Conservation (phyloP, 2,329 filamentous ascomycete species). For the Pseudocercospora fuligena region DNA sequence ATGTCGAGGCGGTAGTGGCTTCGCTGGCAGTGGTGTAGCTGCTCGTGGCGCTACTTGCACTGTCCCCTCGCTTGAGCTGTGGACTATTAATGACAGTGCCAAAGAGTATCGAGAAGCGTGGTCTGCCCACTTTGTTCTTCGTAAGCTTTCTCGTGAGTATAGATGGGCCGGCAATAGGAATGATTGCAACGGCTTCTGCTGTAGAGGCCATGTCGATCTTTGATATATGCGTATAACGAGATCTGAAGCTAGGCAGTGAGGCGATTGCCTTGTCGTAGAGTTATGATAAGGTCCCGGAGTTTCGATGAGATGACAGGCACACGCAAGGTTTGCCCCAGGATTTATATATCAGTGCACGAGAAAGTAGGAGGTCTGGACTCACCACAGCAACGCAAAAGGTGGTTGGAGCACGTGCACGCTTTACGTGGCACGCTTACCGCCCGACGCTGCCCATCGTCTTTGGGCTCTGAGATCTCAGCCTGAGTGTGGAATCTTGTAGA, state of each 20-base stretch:
- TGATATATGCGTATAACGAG: background rate
- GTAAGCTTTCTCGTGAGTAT: background rate
- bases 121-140: constrained; percentile 10
- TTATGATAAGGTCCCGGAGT: background rate
- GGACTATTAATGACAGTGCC: constrained; percentile 8
- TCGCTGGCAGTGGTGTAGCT: constrained; percentile 6
- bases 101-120: constrained; percentile 8
- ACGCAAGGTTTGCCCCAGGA: constrained; percentile 8
- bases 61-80: constrained; percentile 9
- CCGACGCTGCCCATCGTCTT: background rate
- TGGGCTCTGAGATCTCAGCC: background rate
- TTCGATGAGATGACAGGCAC: background rate
- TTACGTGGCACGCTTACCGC: constrained; percentile 9
- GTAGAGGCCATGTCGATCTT: constrained; percentile 3
- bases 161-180: background rate
- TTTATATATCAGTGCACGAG: constrained; percentile 6
- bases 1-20: constrained; percentile 1
- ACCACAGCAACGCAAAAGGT: background rate
- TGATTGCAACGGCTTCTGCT: background rate
- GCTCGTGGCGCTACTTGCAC: background rate
- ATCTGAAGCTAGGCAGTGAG: background rate
- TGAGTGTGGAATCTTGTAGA: background rate
- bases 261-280: constrained; percentile 1
- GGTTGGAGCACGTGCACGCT: constrained; percentile 10
- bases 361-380: constrained; percentile 8